Evolutionary conservation across 2,329 filamentous ascomycete genomes (phyloP), one percentile per base, ranked within the genome.

Genomic region (Diaporthe helianthi): DNA sequence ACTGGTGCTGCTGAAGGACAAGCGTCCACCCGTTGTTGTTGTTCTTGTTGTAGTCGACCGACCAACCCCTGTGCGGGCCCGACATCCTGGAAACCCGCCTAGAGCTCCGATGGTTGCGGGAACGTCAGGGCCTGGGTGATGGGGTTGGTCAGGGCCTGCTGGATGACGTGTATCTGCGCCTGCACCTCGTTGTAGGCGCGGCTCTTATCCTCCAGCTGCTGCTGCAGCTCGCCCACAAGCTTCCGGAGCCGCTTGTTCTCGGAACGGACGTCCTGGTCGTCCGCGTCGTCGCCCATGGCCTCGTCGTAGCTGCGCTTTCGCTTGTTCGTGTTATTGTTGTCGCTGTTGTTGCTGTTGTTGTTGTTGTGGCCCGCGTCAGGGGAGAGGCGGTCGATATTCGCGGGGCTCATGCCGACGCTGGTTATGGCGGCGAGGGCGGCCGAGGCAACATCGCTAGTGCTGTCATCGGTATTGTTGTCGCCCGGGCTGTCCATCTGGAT

Each of bases 221-320:
- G 76, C 71, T 82, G 83, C 55, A 90, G 81, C 73, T 89, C 87
- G 72, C 88, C 83, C 70, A 91, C 90, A 77, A 93, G 90, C 54
- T 82, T 82, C n/a, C 86, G 85, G 44, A 93, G 80, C 41, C 89
- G 85, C 79, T 92, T 92, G 71, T 92, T 80, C 76, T 93, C 89
- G 55, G 88, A 85, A 24, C 87, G 87, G 38, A 92, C 77, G 47
- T 87, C 86, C 22, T 79, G 41, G n/a, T 36, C 41, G 19, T 13
- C 36, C 8, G 41, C 8, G 26, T 12, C 36, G 9, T 6, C 53
- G 8, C 13, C 53, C 44, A 47, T 47, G 44, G 44, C 44, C n/a
- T 83, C 80, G 15, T 78, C 77, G 71, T 75, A 74, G 29, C 69
- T 68, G 29, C 75, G 76, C 78, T 86, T 87, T 72, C 85, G 83